Evolutionary conservation across 2,329 filamentous ascomycete species (phyloP), one percentile per base, ranked within the genome.

Genomic region (Ascochyta pisi): DNA sequence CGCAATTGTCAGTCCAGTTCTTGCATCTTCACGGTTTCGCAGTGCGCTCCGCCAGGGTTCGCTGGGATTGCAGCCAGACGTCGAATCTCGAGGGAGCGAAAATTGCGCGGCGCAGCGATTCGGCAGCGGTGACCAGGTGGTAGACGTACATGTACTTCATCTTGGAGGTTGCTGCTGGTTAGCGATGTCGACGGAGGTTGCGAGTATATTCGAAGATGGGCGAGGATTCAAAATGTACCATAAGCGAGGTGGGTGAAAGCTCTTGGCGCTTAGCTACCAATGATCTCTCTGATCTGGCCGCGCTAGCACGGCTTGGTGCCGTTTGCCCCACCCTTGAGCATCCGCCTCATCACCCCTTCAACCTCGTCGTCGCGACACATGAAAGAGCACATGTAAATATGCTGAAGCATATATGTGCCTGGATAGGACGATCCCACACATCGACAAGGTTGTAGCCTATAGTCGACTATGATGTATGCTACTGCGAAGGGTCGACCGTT

Each of bases 61-160:
- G 58, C 51, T 62, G 41, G 45, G 16, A 47, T 58, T 49, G 56
- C 45, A 51, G 49, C 57, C 56, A 50, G 50, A 53, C 58, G 47
- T 57, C 47, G 44, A 50, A 52, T 50, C 63, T 49, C 33, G 46
- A 60, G 56, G 33, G 43, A 41, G 56, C 42, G 31, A 58, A 48
- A 46, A 38, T 46, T 49, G 61, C 52, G 61, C 41, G 45, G 50
- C 53, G 52, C 48, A 54, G 61, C 66, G 57, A 56, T 46, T 58
- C 53, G 55, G 42, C 34, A 26, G 52, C 50, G 41, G 44, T 31
- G 43, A 39, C 45, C 54, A 57, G 45, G 39, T 50, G 61, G 50
- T 50, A 63, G 50, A 69, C 73, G 69, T 74, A 75, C 71, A 99
- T 96, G 91, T 97, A 98, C 87, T 91, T 96, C 95, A 98, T 98